Base-by-base conservation (phyloP, 257 asterid species). In the Solanum pennellii region DNA sequence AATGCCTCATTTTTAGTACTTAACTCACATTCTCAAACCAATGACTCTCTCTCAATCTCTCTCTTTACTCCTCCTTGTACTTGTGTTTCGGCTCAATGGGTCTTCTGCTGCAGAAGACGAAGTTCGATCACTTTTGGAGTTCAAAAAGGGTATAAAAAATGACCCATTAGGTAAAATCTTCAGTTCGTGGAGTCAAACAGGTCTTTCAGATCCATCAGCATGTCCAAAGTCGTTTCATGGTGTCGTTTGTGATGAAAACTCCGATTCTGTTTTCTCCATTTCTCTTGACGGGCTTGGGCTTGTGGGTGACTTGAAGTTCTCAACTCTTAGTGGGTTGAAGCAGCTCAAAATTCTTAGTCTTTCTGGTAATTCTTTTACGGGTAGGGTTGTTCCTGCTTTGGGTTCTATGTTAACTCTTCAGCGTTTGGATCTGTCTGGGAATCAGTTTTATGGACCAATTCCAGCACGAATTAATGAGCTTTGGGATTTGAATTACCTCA, bases 101-200 rank as follows among this genome's bases (percentile, higher is more conserved):
- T 87, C 88, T 85, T 90, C 94, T 47, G 69, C 91, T 7, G 45
- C 77, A 47, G 93, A 90, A 45, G 94, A 90, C 1, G 98, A 96
- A 91, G 79, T 94, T 89, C 91, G 94, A 87, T 93, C 99, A 89
- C 96, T 96, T 12, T 88, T 96, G 33, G 99, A 96, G 93, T 96
- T 96, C 94, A 92, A 68, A 65, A 96, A 95, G 86, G 99, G 98
- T 39, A 93, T 96, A 83, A 92, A 94, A 89, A 80, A 88, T 33
- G 99, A 96, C 94, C 97, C 98, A 56, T 86, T 94, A 6, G 74
- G 87, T 52, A 89, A 41, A 86, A 80, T 96, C 89, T 89, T 89
- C 94, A 89, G 91, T 87, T 83, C 97, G 16, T 96, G 99, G 99
- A 88, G 31, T 66, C 86, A 77, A 75, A 42, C 83, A 44, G 65